These are phyloP conservation scores for Cyphellophora attinorum DNA, from an alignment of 2,329 filamentous ascomycete genomes.

Conservation along the genomic window DNA sequence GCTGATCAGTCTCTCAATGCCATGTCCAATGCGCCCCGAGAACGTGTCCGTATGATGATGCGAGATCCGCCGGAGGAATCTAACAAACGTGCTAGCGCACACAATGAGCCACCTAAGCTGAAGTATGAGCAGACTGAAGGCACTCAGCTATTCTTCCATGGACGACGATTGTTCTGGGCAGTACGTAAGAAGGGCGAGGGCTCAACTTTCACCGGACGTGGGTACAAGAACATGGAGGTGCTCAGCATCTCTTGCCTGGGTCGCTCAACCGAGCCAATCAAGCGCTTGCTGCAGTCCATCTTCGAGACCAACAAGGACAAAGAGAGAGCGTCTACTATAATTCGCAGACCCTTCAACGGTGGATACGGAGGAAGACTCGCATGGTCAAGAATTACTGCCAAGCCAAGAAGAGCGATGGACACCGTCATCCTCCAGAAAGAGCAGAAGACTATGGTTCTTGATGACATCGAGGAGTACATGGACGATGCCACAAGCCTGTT, in stretches of 20 bases:
- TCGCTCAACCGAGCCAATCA: slow-evolving; percentile 15
- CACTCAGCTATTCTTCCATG: slow-evolving; percentile 16
- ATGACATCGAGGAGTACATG: slow-evolving; percentile 18
- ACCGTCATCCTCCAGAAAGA: slow-evolving; percentile 15
- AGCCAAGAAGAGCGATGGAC: slow-evolving; percentile 14
- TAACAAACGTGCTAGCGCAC: slow-evolving; percentile 5
- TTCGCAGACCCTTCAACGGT: slow-evolving; percentile 14
- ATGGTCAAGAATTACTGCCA: slow-evolving; percentile 17
- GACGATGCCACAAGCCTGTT: slow-evolving; percentile 17
- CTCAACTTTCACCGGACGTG: slow-evolving; percentile 15
- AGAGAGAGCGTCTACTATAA: slow-evolving; percentile 16
- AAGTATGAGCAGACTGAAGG: slow-evolving; percentile 18
- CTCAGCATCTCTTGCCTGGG: slow-evolving; percentile 15
- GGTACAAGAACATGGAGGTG: slow-evolving; percentile 15
- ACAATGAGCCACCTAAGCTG: slow-evolving; percentile 15
- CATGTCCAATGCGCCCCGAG: slow-evolving; percentile 13
- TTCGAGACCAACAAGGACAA: slow-evolving; percentile 17
- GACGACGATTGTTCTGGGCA: slow-evolving; percentile 13
- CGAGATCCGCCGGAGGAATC: slow-evolving; percentile 16
- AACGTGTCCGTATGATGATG: slow-evolving; percentile 7
- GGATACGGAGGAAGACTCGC: slow-evolving; percentile 13
- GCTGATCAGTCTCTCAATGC: slow-evolving; percentile 16
- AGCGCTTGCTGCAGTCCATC: slow-evolving; percentile 15
- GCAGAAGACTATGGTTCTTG: slow-evolving; percentile 14
- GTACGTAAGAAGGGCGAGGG: slow-evolving; percentile 13